phyloP scores from a whole-genome alignment of 208 protist species.

The Endotrypanum monterogeii region DNA sequence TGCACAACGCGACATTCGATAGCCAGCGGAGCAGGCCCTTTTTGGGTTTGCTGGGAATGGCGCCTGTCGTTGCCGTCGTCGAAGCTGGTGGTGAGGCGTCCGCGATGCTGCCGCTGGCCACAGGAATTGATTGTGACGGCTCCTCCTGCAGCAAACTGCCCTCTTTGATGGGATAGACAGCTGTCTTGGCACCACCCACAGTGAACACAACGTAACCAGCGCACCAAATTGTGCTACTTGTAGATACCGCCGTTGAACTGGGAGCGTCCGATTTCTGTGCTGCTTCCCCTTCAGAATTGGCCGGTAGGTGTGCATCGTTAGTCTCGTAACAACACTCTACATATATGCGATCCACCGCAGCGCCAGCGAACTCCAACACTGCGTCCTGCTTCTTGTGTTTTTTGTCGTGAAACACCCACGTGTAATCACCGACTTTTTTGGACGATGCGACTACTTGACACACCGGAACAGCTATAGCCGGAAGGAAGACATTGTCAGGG shows the following conservation, averaged over 20 bases:
- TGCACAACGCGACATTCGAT: not conserved
- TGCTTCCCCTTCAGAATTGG: not conserved
- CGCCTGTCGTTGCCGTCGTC: not conserved
- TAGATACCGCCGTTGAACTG: conserved; percentile 2
- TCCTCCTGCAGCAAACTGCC: conserved; percentile 54
- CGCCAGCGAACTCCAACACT: conserved; percentile 41
- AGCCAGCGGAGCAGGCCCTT: not conserved
- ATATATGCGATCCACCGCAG: conserved; percentile 55
- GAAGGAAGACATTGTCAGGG: conserved; percentile 53
- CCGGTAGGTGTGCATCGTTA: not conserved
- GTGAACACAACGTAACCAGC: conserved; percentile 60
- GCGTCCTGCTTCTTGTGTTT: conserved; percentile 19
- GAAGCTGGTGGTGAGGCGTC: not conserved
- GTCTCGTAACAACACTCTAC: conserved; percentile 84
- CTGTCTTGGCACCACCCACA: conserved; percentile 30
- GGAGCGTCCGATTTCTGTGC: not conserved
- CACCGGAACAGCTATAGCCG: conserved; percentile 57
- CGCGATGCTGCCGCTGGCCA: not conserved
- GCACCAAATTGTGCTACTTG: conserved; percentile 52
- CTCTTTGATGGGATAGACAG: conserved; percentile 30
- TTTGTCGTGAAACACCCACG: conserved; percentile 62
- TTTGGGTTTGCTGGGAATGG: not conserved
- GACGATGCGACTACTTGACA: conserved; percentile 30
- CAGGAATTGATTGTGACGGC: not conserved
- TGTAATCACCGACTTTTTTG: conserved; percentile 45